phyloP scores from a whole-genome alignment of 1,284 basidiomycete species.

The Irpex sp. region DNA sequence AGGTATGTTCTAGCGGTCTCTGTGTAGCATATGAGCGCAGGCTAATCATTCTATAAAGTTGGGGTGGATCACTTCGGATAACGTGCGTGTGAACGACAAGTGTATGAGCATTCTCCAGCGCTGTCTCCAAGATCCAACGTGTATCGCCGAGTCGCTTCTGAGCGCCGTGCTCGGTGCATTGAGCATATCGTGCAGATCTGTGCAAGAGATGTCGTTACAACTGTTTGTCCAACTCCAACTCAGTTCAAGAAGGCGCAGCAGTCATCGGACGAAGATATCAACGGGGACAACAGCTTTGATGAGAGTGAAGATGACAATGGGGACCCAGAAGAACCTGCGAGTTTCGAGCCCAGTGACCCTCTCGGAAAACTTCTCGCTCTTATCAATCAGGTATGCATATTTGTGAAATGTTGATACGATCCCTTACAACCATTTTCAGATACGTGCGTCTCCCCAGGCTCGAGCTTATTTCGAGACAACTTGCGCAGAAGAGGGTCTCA shows the following conservation, averaged over 20 bases:
- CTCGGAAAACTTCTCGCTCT: constrained; percentile 6
- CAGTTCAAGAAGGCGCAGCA: background rate
- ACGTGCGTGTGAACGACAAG: background rate
- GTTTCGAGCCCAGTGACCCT: constrained; percentile 4
- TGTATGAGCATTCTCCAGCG: background rate
- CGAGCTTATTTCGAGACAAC: constrained; percentile 1
- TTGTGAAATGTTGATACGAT: background rate
- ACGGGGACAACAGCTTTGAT: background rate
- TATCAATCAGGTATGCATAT: constrained; percentile 10
- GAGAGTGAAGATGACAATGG: constrained; percentile 3
- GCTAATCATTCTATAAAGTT: background rate
- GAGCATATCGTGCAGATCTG: constrained; percentile 18
- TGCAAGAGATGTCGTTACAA: constrained; percentile 13
- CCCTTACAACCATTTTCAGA: background rate
- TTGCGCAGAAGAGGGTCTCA: constrained; percentile 12
- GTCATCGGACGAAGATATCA: background rate
- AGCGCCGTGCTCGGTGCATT: constrained; percentile 8
- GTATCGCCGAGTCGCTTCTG: background rate
- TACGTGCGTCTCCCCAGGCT: constrained; percentile 12
- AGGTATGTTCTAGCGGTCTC: background rate
- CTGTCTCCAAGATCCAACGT: background rate
- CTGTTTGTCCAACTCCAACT: constrained; percentile 9
- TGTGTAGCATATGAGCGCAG: background rate
- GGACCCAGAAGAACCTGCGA: background rate
- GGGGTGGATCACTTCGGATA: constrained; percentile 6